Evolutionary conservation across 1,284 basidiomycete genomes (phyloP).

Genomic region (Sporisorium scitamineum): DNA sequence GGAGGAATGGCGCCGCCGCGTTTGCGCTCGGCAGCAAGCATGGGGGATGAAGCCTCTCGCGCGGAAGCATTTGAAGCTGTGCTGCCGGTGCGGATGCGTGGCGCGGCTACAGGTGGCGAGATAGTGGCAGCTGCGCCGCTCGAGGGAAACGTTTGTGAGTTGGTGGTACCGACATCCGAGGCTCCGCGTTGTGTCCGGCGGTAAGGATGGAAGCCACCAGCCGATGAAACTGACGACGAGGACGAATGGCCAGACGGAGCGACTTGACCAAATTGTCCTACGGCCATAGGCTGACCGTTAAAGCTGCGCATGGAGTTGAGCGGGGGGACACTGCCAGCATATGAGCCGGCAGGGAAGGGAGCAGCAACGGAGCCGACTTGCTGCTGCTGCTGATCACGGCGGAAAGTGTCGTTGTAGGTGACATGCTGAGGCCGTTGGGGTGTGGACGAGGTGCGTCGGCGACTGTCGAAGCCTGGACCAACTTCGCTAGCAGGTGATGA

Average conservation of each 20-base stretch:
- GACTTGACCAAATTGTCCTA: constrained; percentile 31
- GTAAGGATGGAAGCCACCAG: constrained; percentile 61
- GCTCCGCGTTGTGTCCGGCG: constrained; percentile 50
- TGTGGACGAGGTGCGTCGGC: constrained; percentile 59
- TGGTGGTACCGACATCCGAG: constrained; percentile 43
- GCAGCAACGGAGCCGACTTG: constrained; percentile 12
- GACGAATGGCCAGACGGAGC: constrained; percentile 33
- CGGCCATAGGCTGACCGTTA: constrained; percentile 25
- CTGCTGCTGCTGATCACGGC: constrained; percentile 43
- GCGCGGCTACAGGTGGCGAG: constrained; percentile 4
- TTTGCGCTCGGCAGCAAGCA: constrained; percentile 47
- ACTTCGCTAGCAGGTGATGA: constrained; percentile 29
- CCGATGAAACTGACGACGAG: constrained; percentile 40
- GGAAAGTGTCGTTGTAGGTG: constrained; percentile 60
- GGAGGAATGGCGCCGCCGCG: constrained; percentile 21
- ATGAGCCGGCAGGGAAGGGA: constrained; percentile 41
- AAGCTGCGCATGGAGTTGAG: constrained; percentile 44
- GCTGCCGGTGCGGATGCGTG: constrained; percentile 53
- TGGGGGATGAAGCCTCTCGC: constrained; percentile 40
- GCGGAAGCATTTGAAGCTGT: constrained; percentile 45
- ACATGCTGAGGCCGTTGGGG: constrained; percentile 58
- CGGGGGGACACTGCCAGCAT: constrained; percentile 28
- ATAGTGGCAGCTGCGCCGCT: constrained; percentile 14
- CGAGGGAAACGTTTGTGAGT: constrained; percentile 29
- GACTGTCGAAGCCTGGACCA: constrained; percentile 30